Conservation (phyloP, 495 filamentous ascomycete genomes). For the Schizothecium vesticola region DNA sequence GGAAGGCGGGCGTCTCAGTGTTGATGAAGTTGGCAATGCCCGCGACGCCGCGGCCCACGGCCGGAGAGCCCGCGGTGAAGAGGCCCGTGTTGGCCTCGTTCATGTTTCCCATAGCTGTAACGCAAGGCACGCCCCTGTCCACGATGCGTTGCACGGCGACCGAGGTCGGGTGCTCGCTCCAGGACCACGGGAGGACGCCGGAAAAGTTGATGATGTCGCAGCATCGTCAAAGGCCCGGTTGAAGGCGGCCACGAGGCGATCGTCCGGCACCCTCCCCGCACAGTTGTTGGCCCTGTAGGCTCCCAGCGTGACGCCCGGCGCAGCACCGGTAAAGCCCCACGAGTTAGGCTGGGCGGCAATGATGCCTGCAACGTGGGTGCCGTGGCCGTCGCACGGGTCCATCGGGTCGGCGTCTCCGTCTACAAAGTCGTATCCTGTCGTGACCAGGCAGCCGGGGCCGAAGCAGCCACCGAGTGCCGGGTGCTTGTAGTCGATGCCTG, state of each 20-base stretch:
- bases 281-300: constrained; percentile 46
- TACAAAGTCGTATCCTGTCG: constrained; percentile 41
- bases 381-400: constrained; percentile 33
- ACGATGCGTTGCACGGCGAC: constrained; percentile 43
- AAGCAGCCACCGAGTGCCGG: constrained; percentile 50
- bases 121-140: constrained; percentile 42
- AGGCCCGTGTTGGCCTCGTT: no score
- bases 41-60: constrained; percentile 39
- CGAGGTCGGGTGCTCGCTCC: constrained; percentile 45
- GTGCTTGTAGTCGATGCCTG: constrained; percentile 47
- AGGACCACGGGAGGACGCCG: constrained; percentile 42
- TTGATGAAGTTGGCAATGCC: constrained; percentile 46
- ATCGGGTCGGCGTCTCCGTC: constrained; percentile 30
- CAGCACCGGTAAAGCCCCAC: constrained; percentile 44
- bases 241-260: constrained; percentile 44
- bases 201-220: constrained; percentile 50
- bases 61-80: constrained; percentile 34
- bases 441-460: constrained; percentile 43
- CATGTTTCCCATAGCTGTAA: constrained; percentile 47
- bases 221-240: constrained; percentile 45
- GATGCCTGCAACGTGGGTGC: no score
- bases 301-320: constrained; percentile 47
- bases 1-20: constrained; percentile 28
- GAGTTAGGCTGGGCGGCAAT: constrained; percentile 40
- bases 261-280: constrained; percentile 33